Base-by-base conservation (phyloP, 768 basidiomycete species). In the Nidularia sp. region DNA sequence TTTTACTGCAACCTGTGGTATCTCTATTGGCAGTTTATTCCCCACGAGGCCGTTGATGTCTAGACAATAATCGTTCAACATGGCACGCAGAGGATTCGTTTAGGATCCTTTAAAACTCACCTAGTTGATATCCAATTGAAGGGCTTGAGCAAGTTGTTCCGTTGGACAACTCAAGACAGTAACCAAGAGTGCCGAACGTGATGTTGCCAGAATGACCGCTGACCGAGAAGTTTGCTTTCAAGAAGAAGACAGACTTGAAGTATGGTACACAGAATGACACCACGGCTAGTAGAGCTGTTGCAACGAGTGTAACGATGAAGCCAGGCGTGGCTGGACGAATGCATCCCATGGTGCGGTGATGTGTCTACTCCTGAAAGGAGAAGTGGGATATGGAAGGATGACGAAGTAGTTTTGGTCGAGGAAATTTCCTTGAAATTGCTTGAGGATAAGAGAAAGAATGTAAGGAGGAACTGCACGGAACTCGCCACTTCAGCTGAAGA, bases 251-350 rank as follows among this genome's bases (percentile, higher is more conserved):
- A 1, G 87, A 85, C 67, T 92, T 96, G 77, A 97, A 76, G 63
- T 85, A 83, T 0, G 96, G 97, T 6, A 93, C 91, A 50, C 86
- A 90, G 71, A 98, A 96, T 41, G 89, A 86, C 22, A 95, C 94
- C 44, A 96, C 69, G 12, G 87, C 88, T 52, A 98, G 81, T 43
- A 96, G 75, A 53, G 79, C 67, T 5, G 93, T 85, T 0, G 93
- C 91, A n/a, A 75, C 65, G 49, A 92, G 78, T 15, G 90, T 93
- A 56, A 92, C 76, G 48, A 96, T 41, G 62, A 94, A 93, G 41
- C 93, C 95, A 34, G 94, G 93, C 1, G 92, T 96, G 6, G 93
- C 94, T 52, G 90, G 90, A 43, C 88, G 85, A 55, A 93, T 76
- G 60, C 73, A 60, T 55, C 80, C 73, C 88, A 88, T 88, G 47